Evolutionary conservation across 129 eudicot species (phyloP).

Genomic region (Oenanthe sinensis): DNA sequence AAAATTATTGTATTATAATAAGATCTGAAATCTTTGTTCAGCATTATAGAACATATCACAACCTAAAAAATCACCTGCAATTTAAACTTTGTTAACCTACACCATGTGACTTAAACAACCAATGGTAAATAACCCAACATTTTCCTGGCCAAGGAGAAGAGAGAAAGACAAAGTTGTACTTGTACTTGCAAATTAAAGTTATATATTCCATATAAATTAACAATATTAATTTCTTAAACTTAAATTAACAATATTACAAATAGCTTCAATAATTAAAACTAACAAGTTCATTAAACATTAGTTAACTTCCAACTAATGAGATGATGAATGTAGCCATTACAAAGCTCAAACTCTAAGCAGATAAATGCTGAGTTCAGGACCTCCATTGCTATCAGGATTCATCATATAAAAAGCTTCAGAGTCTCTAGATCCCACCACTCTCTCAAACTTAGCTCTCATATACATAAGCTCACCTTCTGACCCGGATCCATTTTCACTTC

Average conservation of each 20-base stretch:
- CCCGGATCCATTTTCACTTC: slow-evolving; percentile 26
- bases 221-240: no score
- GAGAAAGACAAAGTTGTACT: not conserved
- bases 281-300: slow-evolving; percentile 3
- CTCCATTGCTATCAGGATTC: slow-evolving; percentile 84
- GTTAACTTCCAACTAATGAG: not conserved
- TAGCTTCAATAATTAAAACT: not conserved
- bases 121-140: no score
- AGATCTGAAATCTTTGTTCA: no score
- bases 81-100: no score
- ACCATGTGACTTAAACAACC: no score
- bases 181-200: not conserved
- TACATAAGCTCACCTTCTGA: slow-evolving; percentile 76
- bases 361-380: slow-evolving; percentile 79
- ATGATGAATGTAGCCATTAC: not conserved
- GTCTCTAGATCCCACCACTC: slow-evolving; percentile 74
- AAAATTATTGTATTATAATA: no score
- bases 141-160: no score
- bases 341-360: slow-evolving; percentile 51
- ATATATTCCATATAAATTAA: not conserved
- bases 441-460: slow-evolving; percentile 81
- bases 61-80: no score
- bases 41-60: no score
- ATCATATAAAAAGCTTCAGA: slow-evolving; percentile 90
- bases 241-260: not conserved